Evolutionary conservation across 1,284 basidiomycete genomes (phyloP).

Genomic region (Naganishia albida): DNA sequence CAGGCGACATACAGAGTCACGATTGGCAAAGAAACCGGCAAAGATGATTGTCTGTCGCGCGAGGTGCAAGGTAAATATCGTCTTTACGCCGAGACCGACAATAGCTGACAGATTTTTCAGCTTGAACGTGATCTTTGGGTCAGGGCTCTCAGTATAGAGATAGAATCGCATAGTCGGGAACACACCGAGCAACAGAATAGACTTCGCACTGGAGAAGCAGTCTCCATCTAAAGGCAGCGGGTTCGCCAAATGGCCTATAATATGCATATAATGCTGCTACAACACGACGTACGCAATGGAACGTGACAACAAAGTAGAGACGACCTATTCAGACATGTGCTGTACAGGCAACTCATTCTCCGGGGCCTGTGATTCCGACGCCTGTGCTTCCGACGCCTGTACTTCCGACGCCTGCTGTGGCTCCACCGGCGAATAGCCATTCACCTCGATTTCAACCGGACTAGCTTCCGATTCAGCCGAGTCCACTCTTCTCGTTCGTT

Average conservation of each 20-base stretch:
- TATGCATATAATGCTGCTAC: constrained; percentile 14
- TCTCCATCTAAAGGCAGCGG: constrained; percentile 35
- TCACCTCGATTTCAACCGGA: background rate
- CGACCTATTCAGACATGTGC: background rate
- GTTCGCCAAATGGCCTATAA: background rate
- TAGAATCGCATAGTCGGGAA: constrained; percentile 46
- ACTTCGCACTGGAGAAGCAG: constrained; percentile 42
- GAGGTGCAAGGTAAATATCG: constrained; percentile 48
- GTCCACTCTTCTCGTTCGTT: constrained; percentile 6
- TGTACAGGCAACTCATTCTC: background rate
- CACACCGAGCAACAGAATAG: constrained; percentile 37
- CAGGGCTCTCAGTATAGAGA: constrained; percentile 52
- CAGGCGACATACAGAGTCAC: constrained; percentile 33
- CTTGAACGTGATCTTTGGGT: constrained; percentile 55
- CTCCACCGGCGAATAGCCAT: background rate
- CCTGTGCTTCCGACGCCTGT: background rate
- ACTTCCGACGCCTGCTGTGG: background rate
- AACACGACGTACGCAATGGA: background rate
- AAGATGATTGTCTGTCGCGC: constrained; percentile 47
- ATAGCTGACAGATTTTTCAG: constrained; percentile 35
- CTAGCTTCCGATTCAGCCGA: background rate
- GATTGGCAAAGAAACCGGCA: constrained; percentile 40
- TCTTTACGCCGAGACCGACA: background rate
- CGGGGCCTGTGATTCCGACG: background rate
- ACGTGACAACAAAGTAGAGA: background rate